These are phyloP conservation scores for sorghum (Sorghum bicolor) DNA, from an alignment of 176 grass and related monocot species.

Conservation along the genomic window Sorghum_bicolor_NCBIv3 NC_012872.2:7018001-7018500, in stretches of 20 bases:
- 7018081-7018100: neutral
- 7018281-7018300: neutral
- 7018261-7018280: too few species aligned
- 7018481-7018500: neutral
- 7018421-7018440: neutral
- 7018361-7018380: neutral
- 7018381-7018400: neutral
- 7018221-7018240: too few species aligned
- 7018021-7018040: neutral
- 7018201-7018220: too few species aligned
- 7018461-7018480: neutral
- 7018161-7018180: neutral
- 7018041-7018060: neutral
- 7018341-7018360: neutral
- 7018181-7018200: neutral
- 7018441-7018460: neutral
- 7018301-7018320: neutral
- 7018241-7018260: too few species aligned
- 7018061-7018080: neutral
- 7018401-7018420: neutral
- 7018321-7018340: neutral
- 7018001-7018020: neutral
- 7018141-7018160: neutral
- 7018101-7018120: neutral
- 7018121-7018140: neutral